Base-by-base conservation (phyloP, 768 basidiomycete genomes). In the Dictyophora rubrovolvata region DNA sequence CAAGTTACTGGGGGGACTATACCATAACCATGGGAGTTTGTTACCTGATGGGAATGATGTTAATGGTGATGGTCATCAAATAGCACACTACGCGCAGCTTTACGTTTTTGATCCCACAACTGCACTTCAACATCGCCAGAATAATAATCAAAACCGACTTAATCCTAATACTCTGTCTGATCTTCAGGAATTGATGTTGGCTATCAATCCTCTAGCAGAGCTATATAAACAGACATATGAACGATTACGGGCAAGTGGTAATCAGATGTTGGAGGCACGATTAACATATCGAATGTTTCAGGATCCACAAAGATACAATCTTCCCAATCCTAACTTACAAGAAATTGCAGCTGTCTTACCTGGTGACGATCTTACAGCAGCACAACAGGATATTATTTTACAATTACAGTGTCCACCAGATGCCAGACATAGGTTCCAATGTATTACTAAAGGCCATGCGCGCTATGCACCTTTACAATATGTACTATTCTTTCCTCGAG, bases 271-370 rank as follows among this genome's bases (percentile, higher is more conserved):
- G 2, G 5, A 42, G 10, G 42, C n/a, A 7, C 28, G 28, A 28
- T 28, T 28, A 28, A 28, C 28, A 28, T 28, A 28, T 7, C 28
- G 28, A 3, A 7, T 16, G 2, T 17, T 53, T 21, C 51, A 53
- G 22, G 51, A 20, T 28, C 17, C 20, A 23, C 51, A 8, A 16
- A 53, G 20, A 53, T 53, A 53, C 11, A n/a, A 48, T 48, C 33
- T 21, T 4, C 20, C 16, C 22, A 53, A 74, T 0, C 78, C 79
- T 1, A 74, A 71, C 53, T 67, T 71, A 1, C 64, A 72, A 59
- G 76, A 79, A 50, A 67, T 80, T 56, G 75, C 74, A 46, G 70
- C 73, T 0, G 69, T 81, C 46, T 42, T 79, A 23, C 74, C 74
- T 54, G 72, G 68, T 6, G 63, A 69, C 67, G 69, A 63, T 2